Conservation (phyloP, 2,329 filamentous ascomycete genomes). For the Thermomyces lanuginosus region DNA sequence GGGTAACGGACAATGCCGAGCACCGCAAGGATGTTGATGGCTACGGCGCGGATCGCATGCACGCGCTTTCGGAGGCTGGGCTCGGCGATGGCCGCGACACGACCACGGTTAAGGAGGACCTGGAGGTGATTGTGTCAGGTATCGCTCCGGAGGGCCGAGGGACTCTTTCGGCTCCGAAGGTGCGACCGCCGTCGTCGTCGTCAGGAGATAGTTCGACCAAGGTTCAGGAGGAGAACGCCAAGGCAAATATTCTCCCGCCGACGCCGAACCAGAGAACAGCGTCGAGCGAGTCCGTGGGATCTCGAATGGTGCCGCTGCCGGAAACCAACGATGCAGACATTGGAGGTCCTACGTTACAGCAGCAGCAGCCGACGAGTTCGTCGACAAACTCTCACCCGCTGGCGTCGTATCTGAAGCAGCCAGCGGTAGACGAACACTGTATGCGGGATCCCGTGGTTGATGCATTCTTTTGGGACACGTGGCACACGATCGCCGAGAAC, state of each 20-base stretch:
- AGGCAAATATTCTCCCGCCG: slow-evolving; percentile 7
- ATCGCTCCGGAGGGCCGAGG: slow-evolving; percentile 49
- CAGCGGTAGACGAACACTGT: slow-evolving; percentile 70
- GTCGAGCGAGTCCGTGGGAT: slow-evolving; percentile 8
- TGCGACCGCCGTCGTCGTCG: no score
- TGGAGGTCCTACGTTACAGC: slow-evolving; percentile 50
- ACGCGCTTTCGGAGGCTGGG: slow-evolving; percentile 44
- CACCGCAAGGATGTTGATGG: slow-evolving; percentile 66
- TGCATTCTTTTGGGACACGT: slow-evolving; percentile 71
- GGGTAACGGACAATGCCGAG: slow-evolving; percentile 43
- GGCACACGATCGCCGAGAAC: slow-evolving; percentile 75
- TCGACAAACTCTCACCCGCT: slow-evolving; percentile 34
- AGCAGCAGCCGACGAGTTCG: slow-evolving; percentile 28
- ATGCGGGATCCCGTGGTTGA: slow-evolving; percentile 81
- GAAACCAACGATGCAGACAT: slow-evolving; percentile 65
- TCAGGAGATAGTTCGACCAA: no score
- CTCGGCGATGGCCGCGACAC: slow-evolving; percentile 54
- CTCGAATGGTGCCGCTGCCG: slow-evolving; percentile 53
- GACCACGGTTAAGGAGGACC: slow-evolving; percentile 43
- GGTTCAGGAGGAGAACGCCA: slow-evolving; percentile 11
- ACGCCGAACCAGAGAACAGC: slow-evolving; percentile 9
- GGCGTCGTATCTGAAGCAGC: slow-evolving; percentile 51
- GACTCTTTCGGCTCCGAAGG: slow-evolving; percentile 38
- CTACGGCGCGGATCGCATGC: slow-evolving; percentile 61
- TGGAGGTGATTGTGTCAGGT: slow-evolving; percentile 54